Evolutionary conservation across 768 basidiomycete species (phyloP).

Genomic region (Naganishia vishniacii): DNA sequence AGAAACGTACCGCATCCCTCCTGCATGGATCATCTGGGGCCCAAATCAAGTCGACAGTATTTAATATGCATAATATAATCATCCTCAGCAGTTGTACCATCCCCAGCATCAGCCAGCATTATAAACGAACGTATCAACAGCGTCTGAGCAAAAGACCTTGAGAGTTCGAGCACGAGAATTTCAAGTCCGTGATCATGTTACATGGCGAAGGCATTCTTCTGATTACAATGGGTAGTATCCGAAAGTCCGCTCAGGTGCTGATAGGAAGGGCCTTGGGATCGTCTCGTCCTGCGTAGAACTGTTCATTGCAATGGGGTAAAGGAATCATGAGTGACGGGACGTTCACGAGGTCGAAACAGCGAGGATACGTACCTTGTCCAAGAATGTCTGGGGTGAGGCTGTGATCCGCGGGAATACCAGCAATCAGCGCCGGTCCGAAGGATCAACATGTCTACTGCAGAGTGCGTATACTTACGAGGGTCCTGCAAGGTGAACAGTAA

Average conservation of each 20-base stretch:
- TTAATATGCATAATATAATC: too few species aligned
- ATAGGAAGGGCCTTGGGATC: conserved; percentile 37
- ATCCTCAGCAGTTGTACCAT: too few species aligned
- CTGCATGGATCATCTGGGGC: too few species aligned
- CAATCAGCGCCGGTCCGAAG: too few species aligned
- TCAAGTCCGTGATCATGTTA: too few species aligned
- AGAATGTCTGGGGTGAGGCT: conserved; percentile 44
- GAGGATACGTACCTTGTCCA: conserved; percentile 41
- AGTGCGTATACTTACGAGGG: conserved; percentile 12
- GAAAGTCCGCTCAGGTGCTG: neutral
- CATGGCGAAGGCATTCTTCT: neutral
- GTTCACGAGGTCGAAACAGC: too few species aligned
- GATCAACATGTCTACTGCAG: neutral
- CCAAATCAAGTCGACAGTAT: too few species aligned
- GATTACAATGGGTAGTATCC: neutral
- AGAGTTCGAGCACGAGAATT: too few species aligned
- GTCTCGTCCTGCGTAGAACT: conserved; percentile 46
- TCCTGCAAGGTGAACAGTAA: conserved; percentile 4
- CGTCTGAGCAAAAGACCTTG: too few species aligned
- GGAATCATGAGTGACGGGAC: neutral
- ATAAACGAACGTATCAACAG: too few species aligned
- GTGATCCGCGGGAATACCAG: neutral
- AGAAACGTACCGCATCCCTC: too few species aligned
- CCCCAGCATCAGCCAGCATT: too few species aligned
- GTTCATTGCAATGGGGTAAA: neutral